These are phyloP conservation scores for Ogataea glucozyma DNA, from an alignment of 805 yeast species.

Conservation along the genomic window DNA sequence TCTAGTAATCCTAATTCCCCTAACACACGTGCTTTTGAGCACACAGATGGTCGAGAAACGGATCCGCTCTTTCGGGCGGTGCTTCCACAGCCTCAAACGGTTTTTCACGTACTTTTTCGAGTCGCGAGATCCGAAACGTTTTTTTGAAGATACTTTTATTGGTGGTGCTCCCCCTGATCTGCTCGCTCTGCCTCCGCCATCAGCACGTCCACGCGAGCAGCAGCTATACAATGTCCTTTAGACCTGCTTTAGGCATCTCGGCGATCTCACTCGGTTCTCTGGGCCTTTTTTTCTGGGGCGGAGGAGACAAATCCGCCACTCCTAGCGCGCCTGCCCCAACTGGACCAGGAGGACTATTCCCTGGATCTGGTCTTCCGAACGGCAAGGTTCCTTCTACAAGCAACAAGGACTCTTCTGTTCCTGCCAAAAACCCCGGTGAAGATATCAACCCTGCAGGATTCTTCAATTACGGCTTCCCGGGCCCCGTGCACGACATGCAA, in stretches of 20 bases:
- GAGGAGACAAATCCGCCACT: slow-evolving; percentile 20
- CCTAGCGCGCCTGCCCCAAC: slow-evolving; percentile 21
- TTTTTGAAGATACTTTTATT: background rate
- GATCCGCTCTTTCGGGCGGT: background rate
- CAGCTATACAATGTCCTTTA: slow-evolving; percentile 7
- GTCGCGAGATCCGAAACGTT: slow-evolving; percentile 1
- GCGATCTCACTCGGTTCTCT: slow-evolving; percentile 27
- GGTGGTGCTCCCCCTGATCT: background rate
- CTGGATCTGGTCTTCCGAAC: slow-evolving; percentile 15
- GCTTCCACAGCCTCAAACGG: background rate
- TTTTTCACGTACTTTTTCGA: background rate
- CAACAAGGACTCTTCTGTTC: background rate
- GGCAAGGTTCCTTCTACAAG: slow-evolving; percentile 8
- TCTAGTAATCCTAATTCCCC: too few relatives aligned
- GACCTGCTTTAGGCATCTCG: slow-evolving; percentile 21
- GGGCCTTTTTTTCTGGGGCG: slow-evolving; percentile 34
- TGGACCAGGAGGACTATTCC: slow-evolving; percentile 14
- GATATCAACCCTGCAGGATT: slow-evolving; percentile 69
- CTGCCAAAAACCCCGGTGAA: slow-evolving; percentile 20
- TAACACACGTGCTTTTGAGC: too few relatives aligned
- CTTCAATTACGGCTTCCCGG: slow-evolving; percentile 93
- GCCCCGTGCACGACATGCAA: slow-evolving; percentile 85
- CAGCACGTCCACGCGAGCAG: background rate
- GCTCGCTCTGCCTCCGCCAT: background rate
- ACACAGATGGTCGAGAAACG: too few relatives aligned